These are phyloP conservation scores for Trypanosomatidae sp. DNA, from an alignment of 208 protist genomes.

Conservation along the genomic window DNA sequence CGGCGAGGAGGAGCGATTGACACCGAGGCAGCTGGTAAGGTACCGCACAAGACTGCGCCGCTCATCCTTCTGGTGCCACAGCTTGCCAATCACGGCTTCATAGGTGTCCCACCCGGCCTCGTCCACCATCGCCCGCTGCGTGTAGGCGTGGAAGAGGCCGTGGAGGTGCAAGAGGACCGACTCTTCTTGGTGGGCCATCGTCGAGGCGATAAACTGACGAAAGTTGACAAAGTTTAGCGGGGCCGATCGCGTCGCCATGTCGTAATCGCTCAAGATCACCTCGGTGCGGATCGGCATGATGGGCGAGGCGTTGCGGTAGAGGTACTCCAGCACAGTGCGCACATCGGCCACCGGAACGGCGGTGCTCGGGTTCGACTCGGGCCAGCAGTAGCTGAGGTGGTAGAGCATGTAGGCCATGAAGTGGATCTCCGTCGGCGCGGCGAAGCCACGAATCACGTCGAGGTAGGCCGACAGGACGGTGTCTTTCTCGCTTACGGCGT, in stretches of 20 bases:
- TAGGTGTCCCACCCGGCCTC: slow-evolving; percentile 74
- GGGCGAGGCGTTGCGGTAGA: slow-evolving; percentile 64
- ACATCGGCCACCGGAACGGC: slow-evolving; percentile 61
- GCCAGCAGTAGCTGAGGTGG: slow-evolving; percentile 86
- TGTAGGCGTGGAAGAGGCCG: slow-evolving; percentile 59
- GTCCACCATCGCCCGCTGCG: slow-evolving; percentile 34
- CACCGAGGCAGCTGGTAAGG: slow-evolving; percentile 58
- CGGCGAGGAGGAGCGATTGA: slow-evolving; percentile 58
- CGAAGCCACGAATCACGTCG: slow-evolving; percentile 79
- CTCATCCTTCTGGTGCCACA: slow-evolving; percentile 64
- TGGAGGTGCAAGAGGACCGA: slow-evolving; percentile 76
- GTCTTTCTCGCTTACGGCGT: slow-evolving; percentile 57
- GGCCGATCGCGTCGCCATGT: slow-evolving; percentile 73
- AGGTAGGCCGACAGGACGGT: slow-evolving; percentile 68
- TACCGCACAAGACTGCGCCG: slow-evolving; percentile 72
- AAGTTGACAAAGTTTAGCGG: slow-evolving; percentile 75
- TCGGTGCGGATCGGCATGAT: slow-evolving; percentile 57
- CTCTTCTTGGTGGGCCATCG: slow-evolving; percentile 83
- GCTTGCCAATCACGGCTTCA: slow-evolving; percentile 45
- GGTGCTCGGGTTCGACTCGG: slow-evolving; percentile 60
- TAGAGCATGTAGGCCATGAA: slow-evolving; percentile 80
- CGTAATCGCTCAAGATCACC: slow-evolving; percentile 69
- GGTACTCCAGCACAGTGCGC: slow-evolving; percentile 71
- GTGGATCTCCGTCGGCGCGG: slow-evolving; percentile 83
- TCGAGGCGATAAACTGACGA: slow-evolving; percentile 69